Conservation (phyloP, 345 rosid species). For the Citrus reticulata region DNA sequence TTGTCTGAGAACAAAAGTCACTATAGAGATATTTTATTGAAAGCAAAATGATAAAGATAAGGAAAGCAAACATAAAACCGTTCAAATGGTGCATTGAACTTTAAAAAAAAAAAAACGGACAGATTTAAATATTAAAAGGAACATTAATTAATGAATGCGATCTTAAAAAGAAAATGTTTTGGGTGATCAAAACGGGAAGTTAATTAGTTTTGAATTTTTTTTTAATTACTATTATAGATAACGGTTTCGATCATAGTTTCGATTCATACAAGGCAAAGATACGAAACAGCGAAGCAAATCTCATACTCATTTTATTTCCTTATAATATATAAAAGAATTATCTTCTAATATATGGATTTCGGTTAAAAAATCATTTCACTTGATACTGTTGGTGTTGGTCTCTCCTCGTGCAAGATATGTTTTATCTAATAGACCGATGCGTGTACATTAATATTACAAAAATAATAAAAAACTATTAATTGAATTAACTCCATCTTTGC, state of each 20-base stretch:
- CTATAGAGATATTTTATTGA: too few species aligned
- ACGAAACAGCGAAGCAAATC: slow-evolving; percentile 12
- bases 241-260: neutral
- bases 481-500: neutral
- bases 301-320: neutral
- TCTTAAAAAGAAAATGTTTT: too few species aligned
- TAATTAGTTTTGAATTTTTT: neutral
- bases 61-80: too few species aligned
- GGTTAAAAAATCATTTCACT: neutral
- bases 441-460: too few species aligned
- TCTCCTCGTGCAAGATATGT: neutral
- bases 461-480: neutral
- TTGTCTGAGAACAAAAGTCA: too few species aligned
- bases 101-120: too few species aligned
- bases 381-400: neutral
- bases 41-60: neutral
- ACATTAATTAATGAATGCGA: too few species aligned
- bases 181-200: too few species aligned
- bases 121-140: too few species aligned
- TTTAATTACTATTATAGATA: neutral
- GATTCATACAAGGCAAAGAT: neutral
- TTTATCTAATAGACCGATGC: neutral
- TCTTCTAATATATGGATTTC: neutral
- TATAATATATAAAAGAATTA: neutral
- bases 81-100: too few species aligned